Evolutionary conservation across 345 rosid genomes (phyloP), one percentile per base, ranked within the genome.

Genomic region (Physaria fendleri): DNA sequence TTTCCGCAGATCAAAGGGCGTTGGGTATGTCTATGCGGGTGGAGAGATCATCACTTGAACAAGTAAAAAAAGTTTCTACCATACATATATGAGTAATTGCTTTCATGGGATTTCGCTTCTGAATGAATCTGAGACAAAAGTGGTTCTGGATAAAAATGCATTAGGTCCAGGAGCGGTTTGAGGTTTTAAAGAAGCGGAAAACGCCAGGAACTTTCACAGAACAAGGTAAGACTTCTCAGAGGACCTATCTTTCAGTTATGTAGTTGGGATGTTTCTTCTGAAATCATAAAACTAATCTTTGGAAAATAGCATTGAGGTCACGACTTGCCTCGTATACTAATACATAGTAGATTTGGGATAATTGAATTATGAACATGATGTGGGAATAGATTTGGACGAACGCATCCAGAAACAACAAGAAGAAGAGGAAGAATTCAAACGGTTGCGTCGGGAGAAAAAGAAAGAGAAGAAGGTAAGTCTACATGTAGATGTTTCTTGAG

Each of bases 1-100:
- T 14, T 41, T 25, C 16, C 18, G 37, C 63, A 93, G 99, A 92
- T 82, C 98, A 92, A 77, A 81, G 98, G 77, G 98, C 98, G 30
- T 60, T 86, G 80, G 98, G 98, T 46, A 88, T 92, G 98, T 88
- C 96, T 64, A 92, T 92, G 98, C 82, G 96, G 44, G 90, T 84
- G 25, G 98, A 92, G 74, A 78, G 96, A 16, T 94, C 97, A 44
- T 82, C 92, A 45, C 94, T 93, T 69, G 52, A 81, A 61, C 98
- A 92, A 79, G 98, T 92, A 61, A 14, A 11, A 7, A 7, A 5
- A 0, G 14, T 34, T 16, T 50, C 18, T 40, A 8, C 14, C 66
- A 12, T 12, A n/a, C n/a, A 14, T 53, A 43, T 33, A 30, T 50
- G 40, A 59, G 35, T 50, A 29, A 10, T 11, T 64, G 67, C 20